Percentiles rank a stretch among this genome's conserved stretches.
These are phyloP conservation scores for Penicillium sp. DNA, from an alignment of 2,329 filamentous ascomycete species.

Conservation along the genomic window DNA sequence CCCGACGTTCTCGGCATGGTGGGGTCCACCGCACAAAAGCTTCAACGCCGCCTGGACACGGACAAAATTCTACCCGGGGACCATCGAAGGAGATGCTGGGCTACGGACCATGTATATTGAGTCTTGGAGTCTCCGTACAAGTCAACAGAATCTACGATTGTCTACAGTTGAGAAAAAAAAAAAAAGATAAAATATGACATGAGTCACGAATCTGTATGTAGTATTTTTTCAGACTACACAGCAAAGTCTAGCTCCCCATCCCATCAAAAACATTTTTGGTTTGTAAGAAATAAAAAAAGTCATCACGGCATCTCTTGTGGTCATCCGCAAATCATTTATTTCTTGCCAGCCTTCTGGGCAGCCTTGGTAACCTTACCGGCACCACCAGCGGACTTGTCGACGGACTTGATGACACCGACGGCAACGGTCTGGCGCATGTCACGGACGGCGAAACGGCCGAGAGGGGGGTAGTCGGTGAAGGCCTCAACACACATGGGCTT, in stretches of 20 bases:
- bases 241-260: conserved; percentile 33
- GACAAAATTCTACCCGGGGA: too few relatives aligned
- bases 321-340: conserved; percentile 60
- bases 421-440: conserved; percentile 71
- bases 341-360: conserved; percentile 73
- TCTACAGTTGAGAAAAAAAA: too few relatives aligned
- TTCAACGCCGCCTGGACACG: too few relatives aligned
- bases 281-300: conserved; percentile 28
- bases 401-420: conserved; percentile 65
- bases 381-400: conserved; percentile 67
- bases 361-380: conserved; percentile 68
- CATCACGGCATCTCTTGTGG: conserved; percentile 35
- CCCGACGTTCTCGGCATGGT: not conserved
- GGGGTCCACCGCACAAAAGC: not conserved
- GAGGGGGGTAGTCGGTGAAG: conserved; percentile 99
- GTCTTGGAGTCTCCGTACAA: too few relatives aligned
- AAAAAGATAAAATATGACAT: conserved; percentile 14
- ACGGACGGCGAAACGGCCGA: conserved; percentile 99
- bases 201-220: conserved; percentile 33
- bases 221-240: conserved; percentile 30
- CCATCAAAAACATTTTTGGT: conserved; percentile 33
- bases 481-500: conserved; percentile 99
- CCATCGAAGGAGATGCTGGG: too few relatives aligned
- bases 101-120: too few relatives aligned
- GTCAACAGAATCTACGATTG: too few relatives aligned